phyloP scores from a whole-genome alignment of 495 filamentous ascomycete species.

The Penicillium goetzii region DNA sequence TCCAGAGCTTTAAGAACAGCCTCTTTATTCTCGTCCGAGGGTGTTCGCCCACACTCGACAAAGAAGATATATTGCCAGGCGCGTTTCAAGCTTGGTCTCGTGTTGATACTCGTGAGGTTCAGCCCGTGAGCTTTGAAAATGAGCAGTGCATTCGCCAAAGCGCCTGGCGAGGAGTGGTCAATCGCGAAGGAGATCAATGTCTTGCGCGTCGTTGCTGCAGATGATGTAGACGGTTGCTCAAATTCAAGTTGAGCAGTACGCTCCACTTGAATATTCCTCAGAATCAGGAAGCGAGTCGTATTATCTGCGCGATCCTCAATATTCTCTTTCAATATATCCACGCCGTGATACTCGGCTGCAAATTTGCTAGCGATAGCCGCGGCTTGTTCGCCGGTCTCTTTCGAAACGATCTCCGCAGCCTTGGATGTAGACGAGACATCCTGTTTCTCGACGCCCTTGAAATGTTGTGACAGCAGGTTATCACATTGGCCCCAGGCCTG shows the following conservation, averaged over 20 bases:
- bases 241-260: constrained; percentile 26
- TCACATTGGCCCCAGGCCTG: constrained; percentile 94
- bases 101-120: constrained; percentile 90
- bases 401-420: constrained; percentile 74
- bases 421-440: constrained; percentile 86
- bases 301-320: constrained; percentile 88
- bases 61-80: constrained; percentile 96
- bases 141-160: constrained; percentile 76
- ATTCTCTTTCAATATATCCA: constrained; percentile 69
- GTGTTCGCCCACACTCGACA: constrained; percentile 76
- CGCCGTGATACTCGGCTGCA: constrained; percentile 67
- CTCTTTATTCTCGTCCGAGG: constrained; percentile 32
- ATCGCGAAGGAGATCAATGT: constrained; percentile 81
- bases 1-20: constrained; percentile 34
- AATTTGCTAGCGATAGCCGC: constrained; percentile 78
- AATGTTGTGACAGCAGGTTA: constrained; percentile 65
- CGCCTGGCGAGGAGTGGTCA: constrained; percentile 74
- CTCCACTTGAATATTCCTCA: constrained; percentile 53
- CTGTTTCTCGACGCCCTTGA: constrained; percentile 72
- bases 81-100: constrained; percentile 71
- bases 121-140: constrained; percentile 72
- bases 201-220: constrained; percentile 55
- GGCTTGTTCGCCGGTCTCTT: constrained; percentile 57
- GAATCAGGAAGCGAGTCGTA: constrained; percentile 83
- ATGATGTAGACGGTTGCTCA: constrained; percentile 22